Evolutionary conservation across 345 rosid species (phyloP).

Genomic region (Aurinia saxatilis): DNA sequence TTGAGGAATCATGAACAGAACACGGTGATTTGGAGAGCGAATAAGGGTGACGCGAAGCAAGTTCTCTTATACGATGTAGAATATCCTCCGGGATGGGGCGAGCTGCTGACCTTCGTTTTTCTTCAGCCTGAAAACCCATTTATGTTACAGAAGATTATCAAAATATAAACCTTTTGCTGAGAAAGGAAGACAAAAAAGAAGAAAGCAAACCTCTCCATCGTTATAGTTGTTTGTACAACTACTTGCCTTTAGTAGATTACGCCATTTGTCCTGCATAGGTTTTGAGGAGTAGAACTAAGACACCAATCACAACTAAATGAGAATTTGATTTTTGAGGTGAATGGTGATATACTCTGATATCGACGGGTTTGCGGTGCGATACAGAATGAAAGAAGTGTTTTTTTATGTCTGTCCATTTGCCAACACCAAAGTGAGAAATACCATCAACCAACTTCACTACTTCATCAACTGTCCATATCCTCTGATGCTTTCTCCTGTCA

Average conservation of each 20-base stretch:
- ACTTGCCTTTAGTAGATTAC: conserved; percentile 77
- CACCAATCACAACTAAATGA: not conserved
- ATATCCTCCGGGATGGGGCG: conserved; percentile 52
- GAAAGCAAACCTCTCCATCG: conserved; percentile 45
- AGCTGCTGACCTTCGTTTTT: conserved; percentile 30
- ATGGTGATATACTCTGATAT: conserved; percentile 67
- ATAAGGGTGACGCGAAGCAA: conserved; percentile 66
- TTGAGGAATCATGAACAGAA: conserved; percentile 9
- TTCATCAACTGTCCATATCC: conserved; percentile 75
- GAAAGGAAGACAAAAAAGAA: not conserved
- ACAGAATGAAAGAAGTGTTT: conserved; percentile 54
- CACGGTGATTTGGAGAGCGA: conserved; percentile 23
- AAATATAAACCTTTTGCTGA: not conserved
- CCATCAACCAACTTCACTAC: conserved; percentile 82
- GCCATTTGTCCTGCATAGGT: conserved; percentile 78
- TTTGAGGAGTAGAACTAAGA: conserved; percentile 13
- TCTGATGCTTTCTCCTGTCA: conserved; percentile 87
- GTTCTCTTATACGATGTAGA: conserved; percentile 52
- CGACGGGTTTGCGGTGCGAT: conserved; percentile 72
- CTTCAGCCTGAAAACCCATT: conserved; percentile 43
- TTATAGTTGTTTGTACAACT: conserved; percentile 34
- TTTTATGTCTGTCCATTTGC: conserved; percentile 92
- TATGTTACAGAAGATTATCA: not conserved
- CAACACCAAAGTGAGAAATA: conserved; percentile 74
- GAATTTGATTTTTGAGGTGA: not conserved